phyloP scores from a whole-genome alignment of 371 early-diverging fungal species.

The Ordospora pajunii region DNA sequence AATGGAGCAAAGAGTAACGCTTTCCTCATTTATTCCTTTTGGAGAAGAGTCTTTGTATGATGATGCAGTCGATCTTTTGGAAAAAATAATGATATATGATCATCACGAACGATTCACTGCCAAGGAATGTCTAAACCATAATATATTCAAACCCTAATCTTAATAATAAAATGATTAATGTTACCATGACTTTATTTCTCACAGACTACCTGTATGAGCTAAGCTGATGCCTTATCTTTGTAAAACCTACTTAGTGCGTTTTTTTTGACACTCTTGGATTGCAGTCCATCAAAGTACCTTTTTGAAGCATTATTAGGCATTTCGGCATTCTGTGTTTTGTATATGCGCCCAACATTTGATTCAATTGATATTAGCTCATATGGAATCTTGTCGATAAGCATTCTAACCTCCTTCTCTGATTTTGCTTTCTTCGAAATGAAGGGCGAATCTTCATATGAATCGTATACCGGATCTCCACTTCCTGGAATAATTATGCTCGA shows the following conservation, averaged over 20 bases:
- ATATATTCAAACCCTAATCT: slow-evolving; percentile 23
- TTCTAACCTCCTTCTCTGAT: slow-evolving; percentile 78
- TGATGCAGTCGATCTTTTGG: slow-evolving; percentile 42
- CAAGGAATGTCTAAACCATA: slow-evolving; percentile 43
- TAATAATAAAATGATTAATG: too few relatives aligned
- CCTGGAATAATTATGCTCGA: slow-evolving; percentile 79
- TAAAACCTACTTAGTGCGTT: background rate
- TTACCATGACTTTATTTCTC: too few relatives aligned
- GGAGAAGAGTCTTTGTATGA: background rate
- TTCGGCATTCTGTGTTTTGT: background rate
- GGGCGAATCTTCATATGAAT: slow-evolving; percentile 80
- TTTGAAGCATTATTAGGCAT: background rate
- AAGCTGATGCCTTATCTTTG: background rate
- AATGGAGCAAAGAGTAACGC: background rate
- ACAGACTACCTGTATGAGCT: background rate
- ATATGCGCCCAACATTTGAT: background rate
- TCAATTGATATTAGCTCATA: slow-evolving; percentile 41
- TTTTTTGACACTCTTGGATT: background rate
- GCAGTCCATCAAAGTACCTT: background rate
- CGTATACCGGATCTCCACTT: slow-evolving; percentile 88
- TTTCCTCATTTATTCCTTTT: background rate
- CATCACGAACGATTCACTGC: slow-evolving; percentile 56
- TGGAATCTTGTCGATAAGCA: slow-evolving; percentile 74
- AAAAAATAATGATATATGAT: slow-evolving; percentile 56
- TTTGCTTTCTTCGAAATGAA: slow-evolving; percentile 79